These are phyloP conservation scores for Sindora glabra DNA, from an alignment of 306 rosid genomes.

Conservation along the genomic window DNA sequence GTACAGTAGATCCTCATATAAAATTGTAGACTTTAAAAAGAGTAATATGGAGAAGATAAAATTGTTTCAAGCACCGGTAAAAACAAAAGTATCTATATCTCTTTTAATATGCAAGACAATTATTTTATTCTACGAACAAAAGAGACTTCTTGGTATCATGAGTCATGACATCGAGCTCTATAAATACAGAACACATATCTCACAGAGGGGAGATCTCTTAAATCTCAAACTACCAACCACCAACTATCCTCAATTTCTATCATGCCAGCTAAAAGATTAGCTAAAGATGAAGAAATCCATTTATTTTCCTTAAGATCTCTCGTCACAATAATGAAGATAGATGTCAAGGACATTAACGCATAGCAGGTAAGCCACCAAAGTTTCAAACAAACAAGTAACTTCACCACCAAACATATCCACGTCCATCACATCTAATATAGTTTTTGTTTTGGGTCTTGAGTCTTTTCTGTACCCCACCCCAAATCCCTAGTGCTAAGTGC, in stretches of 20 bases:
- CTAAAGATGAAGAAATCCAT: not conserved
- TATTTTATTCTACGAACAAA: too few relatives aligned
- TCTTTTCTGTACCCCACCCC: not conserved
- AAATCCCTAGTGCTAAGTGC: not conserved
- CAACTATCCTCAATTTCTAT: not conserved
- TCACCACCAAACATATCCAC: conserved; percentile 4
- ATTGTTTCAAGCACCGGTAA: too few relatives aligned
- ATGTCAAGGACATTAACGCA: conserved; percentile 9
- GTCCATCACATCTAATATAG: conserved; percentile 13
- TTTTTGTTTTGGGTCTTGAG: not conserved
- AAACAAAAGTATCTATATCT: too few relatives aligned
- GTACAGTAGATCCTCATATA: too few relatives aligned
- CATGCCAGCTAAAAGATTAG: not conserved
- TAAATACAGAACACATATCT: not conserved
- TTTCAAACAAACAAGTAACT: conserved; percentile 18
- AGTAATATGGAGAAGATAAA: too few relatives aligned
- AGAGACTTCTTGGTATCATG: too few relatives aligned
- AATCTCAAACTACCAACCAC: not conserved
- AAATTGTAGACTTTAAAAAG: too few relatives aligned
- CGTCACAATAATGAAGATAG: not conserved
- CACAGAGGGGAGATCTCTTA: not conserved
- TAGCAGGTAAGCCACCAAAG: conserved; percentile 14
- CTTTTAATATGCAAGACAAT: too few relatives aligned
- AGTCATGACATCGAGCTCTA: not conserved
- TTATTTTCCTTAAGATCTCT: conserved; percentile 8